Percentiles rank a stretch among this genome's conserved stretches.
Evolutionary conservation across 192 early-diverging fungal species (phyloP).

Genomic region (Borealophlyctis nickersoniae): DNA sequence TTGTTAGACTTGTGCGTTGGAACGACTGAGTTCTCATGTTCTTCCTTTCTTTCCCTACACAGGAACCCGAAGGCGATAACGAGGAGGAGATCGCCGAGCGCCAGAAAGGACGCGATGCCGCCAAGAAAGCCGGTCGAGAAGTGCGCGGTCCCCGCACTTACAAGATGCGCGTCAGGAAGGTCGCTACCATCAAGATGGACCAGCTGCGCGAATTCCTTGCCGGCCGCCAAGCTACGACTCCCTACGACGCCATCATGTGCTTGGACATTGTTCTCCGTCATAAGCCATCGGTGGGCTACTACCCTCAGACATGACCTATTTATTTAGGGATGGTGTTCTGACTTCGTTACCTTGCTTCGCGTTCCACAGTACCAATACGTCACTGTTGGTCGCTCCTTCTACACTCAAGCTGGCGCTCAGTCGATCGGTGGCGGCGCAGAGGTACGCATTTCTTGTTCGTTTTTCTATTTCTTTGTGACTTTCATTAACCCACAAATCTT

Average conservation of each 20-base stretch:
- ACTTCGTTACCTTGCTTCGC: too few species aligned
- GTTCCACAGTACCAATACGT: too few species aligned
- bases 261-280: constrained; percentile 69
- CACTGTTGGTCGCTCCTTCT: constrained; percentile 72
- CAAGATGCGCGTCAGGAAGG: neutral
- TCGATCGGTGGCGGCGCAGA: constrained; percentile 57
- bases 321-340: too few species aligned
- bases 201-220: neutral
- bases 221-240: neutral
- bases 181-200: neutral
- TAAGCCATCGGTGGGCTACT: constrained; percentile 50
- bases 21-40: neutral
- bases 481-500: too few species aligned
- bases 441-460: too few species aligned
- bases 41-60: neutral
- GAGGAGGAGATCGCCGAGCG: neutral
- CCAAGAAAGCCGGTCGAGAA: neutral
- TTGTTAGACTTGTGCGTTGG: neutral
- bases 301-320: too few species aligned
- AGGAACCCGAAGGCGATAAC: neutral
- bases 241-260: constrained; percentile 1
- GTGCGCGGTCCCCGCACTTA: neutral
- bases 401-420: constrained; percentile 44
- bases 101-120: neutral
- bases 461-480: too few species aligned